Base-by-base conservation (phyloP, 1,284 basidiomycete genomes). In the Microbotryomycetes sp. region DNA sequence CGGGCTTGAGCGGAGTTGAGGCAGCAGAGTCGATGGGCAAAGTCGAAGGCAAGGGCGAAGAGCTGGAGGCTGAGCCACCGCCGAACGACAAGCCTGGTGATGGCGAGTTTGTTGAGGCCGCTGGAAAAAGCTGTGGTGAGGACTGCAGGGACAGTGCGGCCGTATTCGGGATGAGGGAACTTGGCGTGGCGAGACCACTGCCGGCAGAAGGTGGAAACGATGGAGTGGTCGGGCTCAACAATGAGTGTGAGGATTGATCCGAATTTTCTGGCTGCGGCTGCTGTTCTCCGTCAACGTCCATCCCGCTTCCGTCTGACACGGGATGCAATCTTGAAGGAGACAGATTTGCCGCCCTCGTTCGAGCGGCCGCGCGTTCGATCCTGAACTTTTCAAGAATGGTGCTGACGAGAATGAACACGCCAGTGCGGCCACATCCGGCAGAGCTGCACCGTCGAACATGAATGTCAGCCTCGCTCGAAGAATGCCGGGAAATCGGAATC, bases 371-470 rank as follows among this genome's bases (percentile, higher is more conserved):
- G 12, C 62, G 55, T 74, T 91, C 88, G 46, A 81, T 76, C 63
- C 83, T 79, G 2, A 94, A 78, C 0, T 83, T 86, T 72, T 93
- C 89, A 48, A 93, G 77, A 45, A 92, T 81, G 2, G 91, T 86
- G 75, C 93, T 90, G 4, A 93, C 83, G 14, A 88, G 84, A 72
- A 96, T 92, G 75, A 89, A 96, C 46, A 88, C 89, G 26, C 92
- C 92, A 0, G 92, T 96, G 45, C 92, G 82, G 0, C 92, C 92
- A 4, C 94, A 89, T 16, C 92, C 92, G 0, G 92, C 92, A 22
- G 89, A 92, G 73, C 90, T 92, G 77, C 89, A 9, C 9, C 36
- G 36, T 42, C 19, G 36, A 42, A 86, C 62, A 89, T 74, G 46
- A 89, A 72, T 52, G 59, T 36, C 48, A 28, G 31, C 52, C 47